Evolutionary conservation across 176 grass and related monocot genomes (phyloP), one percentile per base, ranked within the genome.

Genomic region (Phoenix dactylifera): DNA sequence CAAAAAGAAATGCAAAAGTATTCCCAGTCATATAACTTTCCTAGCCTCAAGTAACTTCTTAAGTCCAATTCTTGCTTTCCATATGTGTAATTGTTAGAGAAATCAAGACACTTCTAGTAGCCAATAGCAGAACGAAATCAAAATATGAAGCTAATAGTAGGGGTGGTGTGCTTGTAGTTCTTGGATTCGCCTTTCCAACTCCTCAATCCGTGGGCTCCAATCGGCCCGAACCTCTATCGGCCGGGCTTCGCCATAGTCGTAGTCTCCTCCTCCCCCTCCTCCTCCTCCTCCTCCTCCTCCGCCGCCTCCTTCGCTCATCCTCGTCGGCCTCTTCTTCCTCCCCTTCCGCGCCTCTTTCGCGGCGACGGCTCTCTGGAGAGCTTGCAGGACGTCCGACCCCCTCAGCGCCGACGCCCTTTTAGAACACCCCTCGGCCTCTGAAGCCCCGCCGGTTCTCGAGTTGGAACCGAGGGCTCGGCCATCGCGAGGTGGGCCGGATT

Each of bases 351-450:
- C 80, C 60, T 77, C 73, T 69, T 79, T 83, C 61, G 69, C 65
- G 1, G 80, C 73, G 1, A 63, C 61, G 22, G 73, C 80, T 22
- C 64, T 73, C 68, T 77, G 68, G 63, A 88, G 51, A 18, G 80
- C 85, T 12, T 52, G 68, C 64, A 83, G 85, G 5, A 88, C 80
- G 59, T 76, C 80, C 0, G 76, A 76, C 6, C 80, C 80, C 12
- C 72, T 59, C 19, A 83, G 79, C 62, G 71, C 67, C 23, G 20
- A 16, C 15, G 75, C 1, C 58, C 3, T 58, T 53, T 59, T 53
- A 16, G 59, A 24, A 26, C 62, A 15, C 26, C 57, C 24, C 16
- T 16, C 63, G 1, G 6, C 10, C 15, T 48, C 48, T 3, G 23
- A 12, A 44, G 35, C 35, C 10, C 35, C 9, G 2, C 35, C 35